phyloP scores from a whole-genome alignment of 768 basidiomycete genomes.

The Neoboletus magnificus region DNA sequence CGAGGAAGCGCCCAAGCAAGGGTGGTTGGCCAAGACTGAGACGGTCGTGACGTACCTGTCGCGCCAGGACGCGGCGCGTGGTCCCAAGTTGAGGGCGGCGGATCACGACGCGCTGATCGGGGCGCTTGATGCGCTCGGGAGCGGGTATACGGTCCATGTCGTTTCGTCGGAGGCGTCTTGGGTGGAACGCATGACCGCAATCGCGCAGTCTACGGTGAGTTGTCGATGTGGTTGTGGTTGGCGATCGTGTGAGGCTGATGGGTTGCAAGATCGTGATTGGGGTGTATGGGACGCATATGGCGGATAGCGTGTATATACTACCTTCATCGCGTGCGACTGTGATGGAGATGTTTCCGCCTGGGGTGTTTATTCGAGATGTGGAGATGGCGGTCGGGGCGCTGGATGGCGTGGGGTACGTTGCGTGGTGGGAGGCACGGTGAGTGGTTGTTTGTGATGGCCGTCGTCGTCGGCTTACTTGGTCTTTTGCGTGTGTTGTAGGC shows the following conservation, averaged over 20 bases:
- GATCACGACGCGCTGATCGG: slow-evolving; percentile 62
- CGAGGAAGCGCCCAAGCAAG: slow-evolving; percentile 17
- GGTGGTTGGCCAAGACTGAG: slow-evolving; percentile 27
- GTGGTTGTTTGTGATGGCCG: slow-evolving; percentile 1
- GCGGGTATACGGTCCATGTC: slow-evolving; percentile 54
- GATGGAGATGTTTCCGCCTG: slow-evolving; percentile 73
- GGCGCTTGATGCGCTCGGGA: slow-evolving; percentile 51
- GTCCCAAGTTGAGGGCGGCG: slow-evolving; percentile 47
- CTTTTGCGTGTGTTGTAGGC: slow-evolving; percentile 26
- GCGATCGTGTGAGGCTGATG: slow-evolving; percentile 5
- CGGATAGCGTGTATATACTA: slow-evolving; percentile 71
- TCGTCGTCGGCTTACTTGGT: neutral
- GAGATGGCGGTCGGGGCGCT: slow-evolving; percentile 54
- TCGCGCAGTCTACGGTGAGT: slow-evolving; percentile 66
- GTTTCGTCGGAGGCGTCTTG: slow-evolving; percentile 53
- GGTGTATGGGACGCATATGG: slow-evolving; percentile 55
- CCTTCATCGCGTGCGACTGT: slow-evolving; percentile 57
- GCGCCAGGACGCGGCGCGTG: slow-evolving; percentile 50
- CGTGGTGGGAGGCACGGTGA: slow-evolving; percentile 48
- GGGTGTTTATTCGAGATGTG: slow-evolving; percentile 61
- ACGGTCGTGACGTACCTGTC: slow-evolving; percentile 66
- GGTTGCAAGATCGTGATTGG: slow-evolving; percentile 53
- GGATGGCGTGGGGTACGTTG: slow-evolving; percentile 51
- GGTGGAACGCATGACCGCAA: slow-evolving; percentile 59
- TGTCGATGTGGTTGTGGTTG: neutral